Evolutionary conservation across 140 eudicot genomes (phyloP).

Genomic region (Ambrosia hybrid): DNA sequence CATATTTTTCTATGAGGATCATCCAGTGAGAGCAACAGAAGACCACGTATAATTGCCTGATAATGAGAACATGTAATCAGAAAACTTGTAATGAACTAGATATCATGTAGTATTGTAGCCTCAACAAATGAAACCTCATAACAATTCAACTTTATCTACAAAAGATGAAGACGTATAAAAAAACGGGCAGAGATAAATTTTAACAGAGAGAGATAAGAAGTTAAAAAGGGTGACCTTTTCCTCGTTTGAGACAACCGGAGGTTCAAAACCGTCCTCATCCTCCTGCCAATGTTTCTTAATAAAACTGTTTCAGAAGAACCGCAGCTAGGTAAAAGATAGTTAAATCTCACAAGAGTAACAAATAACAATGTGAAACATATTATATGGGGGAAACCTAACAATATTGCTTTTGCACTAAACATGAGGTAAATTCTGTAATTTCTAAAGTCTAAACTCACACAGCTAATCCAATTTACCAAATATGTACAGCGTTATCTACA

Average conservation of each 20-base stretch:
- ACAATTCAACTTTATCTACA: slow-evolving; percentile 6
- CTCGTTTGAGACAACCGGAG: slow-evolving; percentile 73
- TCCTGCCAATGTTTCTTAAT: slow-evolving; percentile 95
- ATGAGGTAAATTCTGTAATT: background rate
- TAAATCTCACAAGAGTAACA: slow-evolving; percentile 43
- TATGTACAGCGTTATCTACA: slow-evolving; percentile 15
- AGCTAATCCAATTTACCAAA: slow-evolving; percentile 1
- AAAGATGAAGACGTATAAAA: background rate
- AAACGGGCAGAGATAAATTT: background rate
- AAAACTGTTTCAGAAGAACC: slow-evolving; percentile 80
- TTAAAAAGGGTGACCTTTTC: slow-evolving; percentile 63
- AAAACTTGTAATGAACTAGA: slow-evolving; percentile 10
- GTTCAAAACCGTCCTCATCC: slow-evolving; percentile 85
- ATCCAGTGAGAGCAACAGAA: slow-evolving; percentile 70
- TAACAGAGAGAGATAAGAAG: background rate
- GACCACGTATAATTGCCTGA: slow-evolving; percentile 76
- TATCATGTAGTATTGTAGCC: background rate
- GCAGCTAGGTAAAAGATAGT: slow-evolving; percentile 72
- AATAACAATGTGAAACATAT: slow-evolving; percentile 19
- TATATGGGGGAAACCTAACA: background rate
- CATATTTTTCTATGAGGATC: slow-evolving; percentile 81
- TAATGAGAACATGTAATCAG: slow-evolving; percentile 18
- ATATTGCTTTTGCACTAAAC: background rate
- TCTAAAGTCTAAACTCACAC: background rate
- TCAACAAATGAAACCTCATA: slow-evolving; percentile 9